Conservation (phyloP, 345 rosid genomes). For the Zanthoxylum bungeanum region DNA sequence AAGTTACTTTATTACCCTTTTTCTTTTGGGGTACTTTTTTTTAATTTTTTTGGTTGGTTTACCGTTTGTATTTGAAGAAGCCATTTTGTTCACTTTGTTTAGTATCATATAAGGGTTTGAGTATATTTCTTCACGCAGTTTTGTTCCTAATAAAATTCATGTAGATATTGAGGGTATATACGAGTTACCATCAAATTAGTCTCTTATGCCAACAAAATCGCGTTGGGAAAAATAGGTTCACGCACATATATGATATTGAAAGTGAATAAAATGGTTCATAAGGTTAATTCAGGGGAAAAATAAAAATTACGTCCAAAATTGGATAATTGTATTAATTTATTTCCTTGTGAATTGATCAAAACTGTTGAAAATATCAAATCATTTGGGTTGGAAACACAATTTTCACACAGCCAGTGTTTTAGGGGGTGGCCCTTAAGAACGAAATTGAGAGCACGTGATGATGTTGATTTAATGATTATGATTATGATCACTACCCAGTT, state of each 20-base stretch:
- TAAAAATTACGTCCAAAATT: background rate
- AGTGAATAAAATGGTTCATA: too few species aligned
- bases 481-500: conserved; percentile 18
- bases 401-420: background rate
- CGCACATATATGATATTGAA: too few species aligned
- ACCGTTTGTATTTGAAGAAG: background rate
- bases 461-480: background rate
- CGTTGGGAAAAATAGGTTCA: too few species aligned
- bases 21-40: conserved; percentile 12
- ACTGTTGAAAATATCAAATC: conserved; percentile 6
- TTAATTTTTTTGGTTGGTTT: background rate
- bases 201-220: too few species aligned
- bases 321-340: background rate
- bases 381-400: background rate
- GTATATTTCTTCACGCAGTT: too few species aligned
- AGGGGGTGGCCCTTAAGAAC: background rate
- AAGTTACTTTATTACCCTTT: conserved; percentile 40
- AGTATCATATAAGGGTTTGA: too few species aligned
- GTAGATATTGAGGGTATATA: too few species aligned
- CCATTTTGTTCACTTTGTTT: too few species aligned
- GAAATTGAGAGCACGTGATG: background rate
- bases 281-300: background rate
- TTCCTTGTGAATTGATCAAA: conserved; percentile 2
- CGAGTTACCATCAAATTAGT: too few species aligned
- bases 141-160: too few species aligned